Evolutionary conservation across 352 stramenopile species (phyloP).

Genomic region (Blastocystis sp.): DNA sequence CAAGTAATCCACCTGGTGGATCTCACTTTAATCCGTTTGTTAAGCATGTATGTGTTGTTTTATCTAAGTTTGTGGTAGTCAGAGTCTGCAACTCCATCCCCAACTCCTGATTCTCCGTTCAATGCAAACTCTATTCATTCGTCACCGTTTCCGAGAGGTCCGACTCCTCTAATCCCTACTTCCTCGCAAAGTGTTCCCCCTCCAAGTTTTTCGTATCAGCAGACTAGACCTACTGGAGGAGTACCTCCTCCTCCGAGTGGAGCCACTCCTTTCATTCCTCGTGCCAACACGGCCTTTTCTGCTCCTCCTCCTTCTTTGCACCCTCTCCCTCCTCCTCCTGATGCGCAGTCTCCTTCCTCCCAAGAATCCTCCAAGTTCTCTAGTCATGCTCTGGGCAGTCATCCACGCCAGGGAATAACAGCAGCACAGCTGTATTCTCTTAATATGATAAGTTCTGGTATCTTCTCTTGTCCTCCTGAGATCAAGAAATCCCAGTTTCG

Average conservation of each 20-base stretch:
- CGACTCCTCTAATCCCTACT: background rate
- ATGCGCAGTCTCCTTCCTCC: background rate
- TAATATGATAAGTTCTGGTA: conserved; percentile 10
- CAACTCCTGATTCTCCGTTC: too few relatives aligned
- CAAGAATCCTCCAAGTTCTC: background rate
- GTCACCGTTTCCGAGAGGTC: background rate
- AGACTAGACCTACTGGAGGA: too few relatives aligned
- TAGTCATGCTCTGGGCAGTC: background rate
- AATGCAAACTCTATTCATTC: background rate
- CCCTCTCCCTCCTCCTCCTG: background rate
- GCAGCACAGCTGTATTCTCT: conserved; percentile 50
- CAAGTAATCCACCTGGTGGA: background rate
- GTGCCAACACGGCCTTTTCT: background rate
- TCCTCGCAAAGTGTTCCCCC: background rate
- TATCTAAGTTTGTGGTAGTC: background rate
- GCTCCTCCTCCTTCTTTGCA: background rate
- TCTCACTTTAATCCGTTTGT: conserved; percentile 41
- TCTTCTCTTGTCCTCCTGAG: background rate
- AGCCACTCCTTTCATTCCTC: conserved; percentile 27
- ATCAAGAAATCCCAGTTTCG: background rate
- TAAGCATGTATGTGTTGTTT: background rate
- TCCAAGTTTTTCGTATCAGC: background rate
- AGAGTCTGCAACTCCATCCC: background rate
- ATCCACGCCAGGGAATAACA: conserved; percentile 8
- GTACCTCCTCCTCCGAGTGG: background rate